Percentiles rank a stretch among this genome's conserved stretches.
phyloP scores from a whole-genome alignment of 148 eudicot species.

The Euryodendron excelsum region DNA sequence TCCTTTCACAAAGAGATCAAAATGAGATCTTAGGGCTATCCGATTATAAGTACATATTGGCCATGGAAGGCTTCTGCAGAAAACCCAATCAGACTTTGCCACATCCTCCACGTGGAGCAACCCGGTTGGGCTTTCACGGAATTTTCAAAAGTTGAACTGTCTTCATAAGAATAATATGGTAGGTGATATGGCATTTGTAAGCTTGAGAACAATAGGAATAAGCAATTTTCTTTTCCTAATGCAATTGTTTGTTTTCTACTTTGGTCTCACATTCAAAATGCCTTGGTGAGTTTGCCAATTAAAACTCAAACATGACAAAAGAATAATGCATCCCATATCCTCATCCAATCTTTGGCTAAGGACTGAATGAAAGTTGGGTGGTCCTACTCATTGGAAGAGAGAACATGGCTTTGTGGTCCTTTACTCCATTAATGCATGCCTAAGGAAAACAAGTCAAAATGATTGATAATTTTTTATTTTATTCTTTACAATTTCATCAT shows the following conservation, averaged over 20 bases:
- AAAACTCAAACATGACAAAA: not conserved
- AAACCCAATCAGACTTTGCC: too few species aligned
- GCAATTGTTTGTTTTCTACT: not conserved
- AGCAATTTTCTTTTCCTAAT: not conserved
- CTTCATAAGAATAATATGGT: not conserved
- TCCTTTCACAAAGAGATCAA: not conserved
- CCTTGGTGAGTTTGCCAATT: too few species aligned
- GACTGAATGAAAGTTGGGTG: constrained; percentile 1
- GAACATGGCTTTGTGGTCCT: too few species aligned
- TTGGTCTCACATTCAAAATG: not conserved
- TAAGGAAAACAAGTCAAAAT: too few species aligned
- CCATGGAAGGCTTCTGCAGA: not conserved
- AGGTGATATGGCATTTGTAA: not conserved
- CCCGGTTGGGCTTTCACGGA: not conserved
- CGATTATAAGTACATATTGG: not conserved
- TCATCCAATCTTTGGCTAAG: not conserved
- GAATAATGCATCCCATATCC: not conserved
- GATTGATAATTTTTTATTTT: too few species aligned
- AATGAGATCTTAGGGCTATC: too few species aligned
- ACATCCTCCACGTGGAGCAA: not conserved
- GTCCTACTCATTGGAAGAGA: too few species aligned
- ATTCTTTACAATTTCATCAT: too few species aligned
- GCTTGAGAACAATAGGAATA: constrained; percentile 2
- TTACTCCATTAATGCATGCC: too few species aligned
- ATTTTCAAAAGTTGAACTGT: not conserved